Evolutionary conservation across 164 flowering plant species (phyloP).

Genomic region (Taxillus chinensis): DNA sequence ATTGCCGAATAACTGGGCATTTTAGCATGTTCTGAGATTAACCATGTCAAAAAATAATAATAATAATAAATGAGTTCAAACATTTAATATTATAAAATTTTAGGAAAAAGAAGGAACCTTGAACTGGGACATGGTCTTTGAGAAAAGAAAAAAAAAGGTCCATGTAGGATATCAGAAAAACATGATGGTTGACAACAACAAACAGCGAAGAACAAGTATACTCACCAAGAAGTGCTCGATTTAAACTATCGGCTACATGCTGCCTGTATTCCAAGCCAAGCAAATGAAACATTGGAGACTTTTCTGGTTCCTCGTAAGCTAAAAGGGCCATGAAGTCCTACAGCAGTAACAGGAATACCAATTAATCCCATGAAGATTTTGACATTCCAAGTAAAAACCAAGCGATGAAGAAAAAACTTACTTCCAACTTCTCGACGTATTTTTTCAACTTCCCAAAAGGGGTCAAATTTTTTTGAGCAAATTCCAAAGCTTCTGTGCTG

Average conservation of each 20-base stretch:
- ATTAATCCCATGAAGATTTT: background rate
- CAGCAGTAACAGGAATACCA: conserved; percentile 7
- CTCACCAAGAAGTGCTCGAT: conserved; percentile 84
- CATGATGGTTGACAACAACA: background rate
- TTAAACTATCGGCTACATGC: conserved; percentile 69
- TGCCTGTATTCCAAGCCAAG: conserved; percentile 71
- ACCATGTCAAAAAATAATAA: conserved; percentile 7
- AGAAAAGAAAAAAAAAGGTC: background rate
- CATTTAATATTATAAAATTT: background rate
- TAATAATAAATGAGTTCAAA: background rate
- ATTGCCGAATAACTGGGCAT: conserved; percentile 66
- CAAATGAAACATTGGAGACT: conserved; percentile 88
- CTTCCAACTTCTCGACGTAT: conserved; percentile 78
- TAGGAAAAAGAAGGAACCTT: background rate
- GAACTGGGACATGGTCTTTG: background rate
- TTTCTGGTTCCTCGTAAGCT: conserved; percentile 94
- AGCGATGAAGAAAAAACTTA: conserved; percentile 19
- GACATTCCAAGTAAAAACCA: background rate
- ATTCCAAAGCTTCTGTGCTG: conserved; percentile 95
- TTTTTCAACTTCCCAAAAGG: conserved; percentile 75
- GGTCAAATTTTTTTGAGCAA: conserved; percentile 70
- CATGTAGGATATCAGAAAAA: background rate
- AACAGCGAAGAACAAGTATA: conserved; percentile 8
- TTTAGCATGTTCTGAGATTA: conserved; percentile 55
- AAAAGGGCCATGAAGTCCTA: conserved; percentile 89